Evolutionary conservation across 345 rosid genomes (phyloP).

Genomic region (Bretschneidera sinensis): DNA sequence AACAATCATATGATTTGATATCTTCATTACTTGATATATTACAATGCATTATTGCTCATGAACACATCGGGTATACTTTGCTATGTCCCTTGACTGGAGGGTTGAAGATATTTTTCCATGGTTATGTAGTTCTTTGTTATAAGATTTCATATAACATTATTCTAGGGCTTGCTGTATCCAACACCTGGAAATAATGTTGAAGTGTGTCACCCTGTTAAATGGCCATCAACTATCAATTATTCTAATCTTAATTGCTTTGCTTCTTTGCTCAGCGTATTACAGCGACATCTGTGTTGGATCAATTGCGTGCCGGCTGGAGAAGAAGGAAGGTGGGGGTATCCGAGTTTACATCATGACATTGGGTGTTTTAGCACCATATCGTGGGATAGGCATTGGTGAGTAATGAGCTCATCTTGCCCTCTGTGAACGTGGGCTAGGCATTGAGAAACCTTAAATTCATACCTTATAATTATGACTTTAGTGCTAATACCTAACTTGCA

Average conservation of each 20-base stretch:
- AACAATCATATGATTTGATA: too few species aligned
- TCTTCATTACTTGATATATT: too few species aligned
- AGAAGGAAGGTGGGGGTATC: slow-evolving; percentile 70
- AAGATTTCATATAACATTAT: too few species aligned
- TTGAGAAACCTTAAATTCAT: too few species aligned
- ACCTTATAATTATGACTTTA: too few species aligned
- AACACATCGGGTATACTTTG: too few species aligned
- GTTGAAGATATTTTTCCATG: too few species aligned
- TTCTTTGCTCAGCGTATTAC: slow-evolving; percentile 62
- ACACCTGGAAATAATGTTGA: background rate
- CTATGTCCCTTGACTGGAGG: too few species aligned
- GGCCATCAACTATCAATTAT: background rate
- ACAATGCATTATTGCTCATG: too few species aligned
- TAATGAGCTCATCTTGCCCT: slow-evolving; percentile 11
- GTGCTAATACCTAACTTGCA: background rate
- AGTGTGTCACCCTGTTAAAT: background rate
- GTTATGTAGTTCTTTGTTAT: too few species aligned
- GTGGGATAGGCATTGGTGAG: slow-evolving; percentile 93
- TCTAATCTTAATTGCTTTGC: slow-evolving; percentile 7
- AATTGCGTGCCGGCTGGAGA: slow-evolving; percentile 92
- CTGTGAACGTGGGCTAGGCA: background rate
- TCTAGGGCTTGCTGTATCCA: background rate
- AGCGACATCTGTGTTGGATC: slow-evolving; percentile 96
- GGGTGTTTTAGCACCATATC: slow-evolving; percentile 96
- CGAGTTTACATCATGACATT: slow-evolving; percentile 94